Evolutionary conservation across 164 flowering plant species (phyloP), one percentile per base, ranked within the genome.

Genomic region (Magnolia changhungtana): DNA sequence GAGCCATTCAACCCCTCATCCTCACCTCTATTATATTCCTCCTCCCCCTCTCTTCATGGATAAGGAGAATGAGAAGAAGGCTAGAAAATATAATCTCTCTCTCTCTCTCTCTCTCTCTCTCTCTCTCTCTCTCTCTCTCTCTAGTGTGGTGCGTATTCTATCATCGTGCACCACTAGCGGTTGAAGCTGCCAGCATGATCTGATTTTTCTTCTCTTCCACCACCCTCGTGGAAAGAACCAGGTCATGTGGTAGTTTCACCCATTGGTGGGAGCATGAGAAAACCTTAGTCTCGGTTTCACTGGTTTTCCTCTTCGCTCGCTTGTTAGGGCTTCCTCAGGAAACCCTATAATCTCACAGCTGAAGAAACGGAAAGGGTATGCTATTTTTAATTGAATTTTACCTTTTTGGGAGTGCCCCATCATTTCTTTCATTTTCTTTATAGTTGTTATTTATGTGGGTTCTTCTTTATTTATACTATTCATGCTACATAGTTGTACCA

Each of bases 151-250:
- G 58, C 3, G 20, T 19, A 16, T 59, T 20, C 29, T 20, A 52
- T 27, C 63, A 80, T 69, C 83, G 84, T 83, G 90, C 88, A 75
- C 77, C 87, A 80, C 67, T 79, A 79, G 63, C 86, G 71, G 92
- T 82, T 91, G 91, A 91, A 91, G 95, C 95, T 91, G 95, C 95
- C 92, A 91, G 95, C 95, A 85, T 91, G 95, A 89, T 91, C 95
- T 91, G 80, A 88, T 84, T 84, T 61, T 71, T 45, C 52, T 81
- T 80, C 73, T 37, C 8, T 67, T n/a, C 76, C 81, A 82, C 81
- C 10, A 74, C 45, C 7, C 45, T 37, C 7, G 10, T n/a, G 61
- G 61, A 50, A 74, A 72, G 61, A 87, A 84, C 84, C 84, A 90
- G 93, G 88, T 90, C 93, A 90, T 90, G 87, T 75, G 89, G 90